These are phyloP conservation scores for Pyrrhoderma lamaoense DNA, from an alignment of 1,284 basidiomycete species.

Conservation along the genomic window DNA sequence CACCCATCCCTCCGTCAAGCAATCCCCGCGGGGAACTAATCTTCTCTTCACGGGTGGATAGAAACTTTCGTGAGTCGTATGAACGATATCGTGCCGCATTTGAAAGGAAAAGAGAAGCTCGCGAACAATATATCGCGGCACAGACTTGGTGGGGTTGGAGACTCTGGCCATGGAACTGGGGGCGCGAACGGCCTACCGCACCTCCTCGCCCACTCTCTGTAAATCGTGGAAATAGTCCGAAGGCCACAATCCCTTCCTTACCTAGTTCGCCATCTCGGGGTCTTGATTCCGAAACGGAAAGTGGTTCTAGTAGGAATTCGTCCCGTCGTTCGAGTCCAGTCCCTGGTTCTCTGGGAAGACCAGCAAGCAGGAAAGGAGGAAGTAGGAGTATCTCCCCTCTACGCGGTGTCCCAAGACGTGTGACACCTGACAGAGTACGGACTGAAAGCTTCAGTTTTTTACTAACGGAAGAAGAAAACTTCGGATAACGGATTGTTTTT, in stretches of 20 bases:
- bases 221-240: slow-evolving; percentile 20
- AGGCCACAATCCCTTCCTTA: slow-evolving; percentile 1
- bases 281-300: slow-evolving; percentile 26
- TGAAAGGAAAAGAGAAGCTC: slow-evolving; percentile 73
- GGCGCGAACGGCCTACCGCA: slow-evolving; percentile 4
- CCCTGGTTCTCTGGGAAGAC: slow-evolving; percentile 23
- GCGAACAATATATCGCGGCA: slow-evolving; percentile 38
- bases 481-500: slow-evolving; percentile 4
- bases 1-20: slow-evolving; percentile 79
- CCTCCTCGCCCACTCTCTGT: too few relatives aligned
- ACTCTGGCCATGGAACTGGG: slow-evolving; percentile 33
- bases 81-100: slow-evolving; percentile 90
- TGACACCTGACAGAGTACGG: slow-evolving; percentile 18
- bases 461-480: slow-evolving; percentile 14
- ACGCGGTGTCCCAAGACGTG: slow-evolving; percentile 15
- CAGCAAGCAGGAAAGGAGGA: slow-evolving; percentile 6
- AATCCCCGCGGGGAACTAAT: slow-evolving; percentile 96
- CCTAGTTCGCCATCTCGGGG: slow-evolving; percentile 3
- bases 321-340: slow-evolving; percentile 38
- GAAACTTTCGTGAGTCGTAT: slow-evolving; percentile 82
- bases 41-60: slow-evolving; percentile 85
- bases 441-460: slow-evolving; percentile 19
- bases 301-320: slow-evolving; percentile 32
- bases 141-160: slow-evolving; percentile 39
- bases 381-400: slow-evolving; percentile 30